Conservation (phyloP, 768 basidiomycete species). For the Hypsizygus marmoreus region DNA sequence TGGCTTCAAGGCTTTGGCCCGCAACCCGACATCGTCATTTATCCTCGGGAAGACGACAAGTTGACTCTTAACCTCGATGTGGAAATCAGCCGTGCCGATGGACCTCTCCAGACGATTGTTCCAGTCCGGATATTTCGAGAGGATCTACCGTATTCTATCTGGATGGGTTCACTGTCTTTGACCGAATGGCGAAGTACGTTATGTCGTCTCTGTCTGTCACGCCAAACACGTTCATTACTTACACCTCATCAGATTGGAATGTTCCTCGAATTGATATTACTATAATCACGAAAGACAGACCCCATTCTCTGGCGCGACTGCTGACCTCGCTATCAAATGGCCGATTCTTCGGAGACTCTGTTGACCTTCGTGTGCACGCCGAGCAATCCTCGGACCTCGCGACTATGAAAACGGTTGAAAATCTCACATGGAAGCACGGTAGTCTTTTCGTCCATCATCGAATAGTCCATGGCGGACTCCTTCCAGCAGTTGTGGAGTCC, state of each 20-base stretch:
- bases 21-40: constrained; percentile 34
- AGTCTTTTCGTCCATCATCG: constrained; percentile 65
- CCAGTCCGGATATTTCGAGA: constrained; percentile 45
- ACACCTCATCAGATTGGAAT: constrained; percentile 67
- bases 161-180: constrained; percentile 63
- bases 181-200: constrained; percentile 58
- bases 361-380: constrained; percentile 69
- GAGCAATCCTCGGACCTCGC: constrained; percentile 72
- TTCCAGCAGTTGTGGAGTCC: constrained; percentile 84
- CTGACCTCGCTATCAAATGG: constrained; percentile 59
- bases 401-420: constrained; percentile 54
- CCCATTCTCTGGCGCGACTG: constrained; percentile 68
- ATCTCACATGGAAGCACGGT: constrained; percentile 64
- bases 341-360: constrained; percentile 67
- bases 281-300: constrained; percentile 78
- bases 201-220: constrained; percentile 9
- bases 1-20: constrained; percentile 33
- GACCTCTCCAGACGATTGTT: constrained; percentile 25
- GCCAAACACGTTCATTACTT: constrained; percentile 10
- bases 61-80: constrained; percentile 14
- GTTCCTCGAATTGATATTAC: constrained; percentile 65
- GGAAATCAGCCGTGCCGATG: constrained; percentile 13
- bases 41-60: constrained; percentile 29
- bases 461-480: constrained; percentile 75
- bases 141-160: constrained; percentile 55